A percentile compares a stretch with the other conserved stretches of the same genome.
phyloP scores from a whole-genome alignment of 176 grass and related monocot genomes.

The Eleusine coracana region DNA sequence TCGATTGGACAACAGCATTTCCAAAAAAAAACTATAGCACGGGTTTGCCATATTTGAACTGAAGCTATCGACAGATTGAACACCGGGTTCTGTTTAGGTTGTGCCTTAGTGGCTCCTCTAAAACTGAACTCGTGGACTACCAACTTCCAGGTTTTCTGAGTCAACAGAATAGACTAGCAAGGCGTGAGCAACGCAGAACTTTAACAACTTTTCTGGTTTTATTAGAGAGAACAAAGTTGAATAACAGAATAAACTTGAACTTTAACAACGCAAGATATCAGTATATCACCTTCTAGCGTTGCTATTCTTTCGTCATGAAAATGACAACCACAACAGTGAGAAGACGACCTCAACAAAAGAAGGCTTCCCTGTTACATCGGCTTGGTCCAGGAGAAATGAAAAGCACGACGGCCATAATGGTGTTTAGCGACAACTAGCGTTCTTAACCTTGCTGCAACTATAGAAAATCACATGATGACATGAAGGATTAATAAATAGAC shows the following conservation, averaged over 20 bases:
- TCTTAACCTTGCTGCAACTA: not conserved
- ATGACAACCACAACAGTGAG: not conserved
- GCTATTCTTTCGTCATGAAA: not conserved
- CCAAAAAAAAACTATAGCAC: too few relatives aligned
- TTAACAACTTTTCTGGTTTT: too few relatives aligned
- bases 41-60: not conserved
- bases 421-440: not conserved
- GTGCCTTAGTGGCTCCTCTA: not conserved
- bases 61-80: not conserved
- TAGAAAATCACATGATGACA: slow-evolving; percentile 23
- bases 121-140: not conserved
- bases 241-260: not conserved
- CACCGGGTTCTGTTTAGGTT: not conserved
- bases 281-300: too few relatives aligned
- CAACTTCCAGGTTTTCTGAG: not conserved
- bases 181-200: not conserved
- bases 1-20: too few relatives aligned
- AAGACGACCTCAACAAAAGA: not conserved
- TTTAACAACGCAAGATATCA: too few relatives aligned
- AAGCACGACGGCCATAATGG: not conserved
- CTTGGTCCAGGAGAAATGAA: not conserved
- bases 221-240: not conserved
- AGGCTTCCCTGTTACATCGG: not conserved
- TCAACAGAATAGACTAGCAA: not conserved
- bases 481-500: not conserved